These are phyloP conservation scores for Scolecobasidium constrictum DNA, from an alignment of 2,329 filamentous ascomycete species.

Conservation along the genomic window DNA sequence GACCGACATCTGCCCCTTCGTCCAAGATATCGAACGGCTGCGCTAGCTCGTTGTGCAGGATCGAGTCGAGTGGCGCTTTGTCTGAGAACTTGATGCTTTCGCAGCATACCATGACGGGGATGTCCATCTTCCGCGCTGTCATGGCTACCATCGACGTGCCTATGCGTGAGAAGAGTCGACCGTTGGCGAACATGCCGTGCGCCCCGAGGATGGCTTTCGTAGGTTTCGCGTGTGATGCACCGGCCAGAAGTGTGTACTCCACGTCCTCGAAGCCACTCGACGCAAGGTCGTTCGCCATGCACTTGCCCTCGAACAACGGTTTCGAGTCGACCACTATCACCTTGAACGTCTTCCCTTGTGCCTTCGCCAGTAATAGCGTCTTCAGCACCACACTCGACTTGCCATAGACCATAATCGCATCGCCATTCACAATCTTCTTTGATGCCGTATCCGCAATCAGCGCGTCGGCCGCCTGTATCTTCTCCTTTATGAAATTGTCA, in stretches of 20 bases:
- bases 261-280: conserved; percentile 58
- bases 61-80: conserved; percentile 79
- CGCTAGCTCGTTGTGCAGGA: conserved; percentile 88
- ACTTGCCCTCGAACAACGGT: conserved; percentile 58
- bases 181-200: conserved; percentile 93
- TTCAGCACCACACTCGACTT: conserved; percentile 79
- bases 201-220: conserved; percentile 75
- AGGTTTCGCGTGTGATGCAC: conserved; percentile 58
- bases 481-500: conserved; percentile 82
- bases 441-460: conserved; percentile 71
- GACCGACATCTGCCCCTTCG: conserved; percentile 18
- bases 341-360: conserved; percentile 60
- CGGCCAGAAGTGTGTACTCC: conserved; percentile 72
- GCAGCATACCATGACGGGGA: conserved; percentile 80
- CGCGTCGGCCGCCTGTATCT: conserved; percentile 75
- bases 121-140: conserved; percentile 62
- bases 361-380: conserved; percentile 62
- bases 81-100: conserved; percentile 94
- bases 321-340: conserved; percentile 76
- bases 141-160: conserved; percentile 83
- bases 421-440: conserved; percentile 64
- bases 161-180: conserved; percentile 74
- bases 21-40: conserved; percentile 54
- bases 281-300: conserved; percentile 60
- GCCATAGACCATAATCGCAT: conserved; percentile 78